Conservation (phyloP, 2,329 filamentous ascomycete species). For the Teratosphaeria destructans region DNA sequence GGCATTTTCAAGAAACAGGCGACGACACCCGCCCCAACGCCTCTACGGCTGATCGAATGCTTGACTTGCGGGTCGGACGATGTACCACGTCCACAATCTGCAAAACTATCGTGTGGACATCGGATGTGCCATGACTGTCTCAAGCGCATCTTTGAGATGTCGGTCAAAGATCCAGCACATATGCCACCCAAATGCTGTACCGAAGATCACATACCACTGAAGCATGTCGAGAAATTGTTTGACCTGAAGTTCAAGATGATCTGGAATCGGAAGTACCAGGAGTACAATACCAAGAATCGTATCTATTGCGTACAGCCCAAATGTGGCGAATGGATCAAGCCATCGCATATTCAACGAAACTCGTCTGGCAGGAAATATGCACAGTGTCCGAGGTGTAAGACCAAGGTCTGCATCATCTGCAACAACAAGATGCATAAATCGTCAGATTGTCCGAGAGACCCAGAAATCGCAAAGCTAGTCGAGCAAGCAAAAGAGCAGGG, state of each 20-base stretch:
- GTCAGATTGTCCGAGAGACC: constrained; percentile 60
- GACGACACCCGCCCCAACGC: constrained; percentile 5
- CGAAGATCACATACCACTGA: constrained; percentile 59
- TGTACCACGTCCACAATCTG: constrained; percentile 51
- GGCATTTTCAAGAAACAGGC: constrained; percentile 16
- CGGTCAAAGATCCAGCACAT: constrained; percentile 63
- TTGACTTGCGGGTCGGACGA: constrained; percentile 61
- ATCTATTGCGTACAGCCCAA: constrained; percentile 64
- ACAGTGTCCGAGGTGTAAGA: constrained; percentile 60
- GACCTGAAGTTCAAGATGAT: constrained; percentile 61
- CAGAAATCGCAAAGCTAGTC: constrained; percentile 53
- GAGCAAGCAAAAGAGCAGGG: constrained; percentile 56
- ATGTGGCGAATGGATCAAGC: constrained; percentile 74
- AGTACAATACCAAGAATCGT: constrained; percentile 63
- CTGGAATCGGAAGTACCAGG: constrained; percentile 73
- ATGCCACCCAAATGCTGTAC: constrained; percentile 83
- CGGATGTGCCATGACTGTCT: constrained; percentile 72
- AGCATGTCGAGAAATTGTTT: constrained; percentile 67
- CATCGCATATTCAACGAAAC: constrained; percentile 53
- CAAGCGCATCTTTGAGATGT: constrained; percentile 62
- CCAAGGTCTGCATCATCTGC: constrained; percentile 64
- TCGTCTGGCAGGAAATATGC: constrained; percentile 50
- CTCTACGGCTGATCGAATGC: constrained; percentile 45
- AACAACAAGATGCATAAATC: constrained; percentile 63
- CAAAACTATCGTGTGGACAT: constrained; percentile 67